Evolutionary conservation across 192 early-diverging fungal genomes (phyloP).

Genomic region (Podila epigama): DNA sequence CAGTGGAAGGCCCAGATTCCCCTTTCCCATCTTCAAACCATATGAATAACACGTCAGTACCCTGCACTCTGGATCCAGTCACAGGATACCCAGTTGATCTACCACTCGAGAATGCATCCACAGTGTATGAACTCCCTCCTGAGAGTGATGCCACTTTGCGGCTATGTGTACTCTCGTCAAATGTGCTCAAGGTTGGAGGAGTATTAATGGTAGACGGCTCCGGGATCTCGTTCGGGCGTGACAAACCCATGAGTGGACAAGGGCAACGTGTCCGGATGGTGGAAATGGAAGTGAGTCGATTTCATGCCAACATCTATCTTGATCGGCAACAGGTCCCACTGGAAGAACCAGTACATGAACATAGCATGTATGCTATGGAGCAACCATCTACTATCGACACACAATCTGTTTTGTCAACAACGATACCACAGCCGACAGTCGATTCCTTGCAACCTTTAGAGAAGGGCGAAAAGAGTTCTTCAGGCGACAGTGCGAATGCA

Average conservation of each 20-base stretch:
- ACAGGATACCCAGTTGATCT: neutral
- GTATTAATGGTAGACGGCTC: slow-evolving; percentile 62
- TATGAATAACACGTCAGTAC: neutral
- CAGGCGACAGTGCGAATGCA: too few relatives aligned
- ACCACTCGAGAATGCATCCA: neutral
- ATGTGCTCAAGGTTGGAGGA: slow-evolving; percentile 45
- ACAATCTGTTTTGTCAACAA: neutral
- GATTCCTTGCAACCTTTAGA: neutral
- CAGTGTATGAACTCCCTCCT: slow-evolving; percentile 25
- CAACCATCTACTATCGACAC: neutral
- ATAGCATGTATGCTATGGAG: neutral
- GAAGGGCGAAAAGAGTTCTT: neutral
- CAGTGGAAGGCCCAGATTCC: slow-evolving; percentile 34
- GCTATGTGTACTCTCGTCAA: slow-evolving; percentile 66
- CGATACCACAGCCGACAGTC: neutral
- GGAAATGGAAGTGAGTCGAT: slow-evolving; percentile 70
- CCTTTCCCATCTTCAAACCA: neutral
- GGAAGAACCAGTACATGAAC: neutral
- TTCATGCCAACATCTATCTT: slow-evolving; percentile 67
- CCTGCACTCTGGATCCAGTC: neutral
- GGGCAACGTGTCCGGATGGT: slow-evolving; percentile 64
- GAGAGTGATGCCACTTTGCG: slow-evolving; percentile 55
- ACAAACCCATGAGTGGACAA: slow-evolving; percentile 52
- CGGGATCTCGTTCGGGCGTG: slow-evolving; percentile 68
- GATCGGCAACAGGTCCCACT: slow-evolving; percentile 21